Evolutionary conservation across 495 filamentous ascomycete genomes (phyloP).

Genomic region (Penicillium argentinense): DNA sequence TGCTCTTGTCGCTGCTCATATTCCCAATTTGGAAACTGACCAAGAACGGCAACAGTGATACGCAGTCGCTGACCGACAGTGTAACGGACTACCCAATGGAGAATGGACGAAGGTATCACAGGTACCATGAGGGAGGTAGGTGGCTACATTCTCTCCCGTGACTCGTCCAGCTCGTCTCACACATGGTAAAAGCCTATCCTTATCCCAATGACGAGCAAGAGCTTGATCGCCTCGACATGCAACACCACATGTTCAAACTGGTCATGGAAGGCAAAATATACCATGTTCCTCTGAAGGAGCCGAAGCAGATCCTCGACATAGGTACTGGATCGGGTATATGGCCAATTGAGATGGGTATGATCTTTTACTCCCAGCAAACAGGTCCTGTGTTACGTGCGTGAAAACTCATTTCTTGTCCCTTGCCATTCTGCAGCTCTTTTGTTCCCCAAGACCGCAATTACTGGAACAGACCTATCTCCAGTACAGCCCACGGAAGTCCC

Average conservation of each 20-base stretch:
- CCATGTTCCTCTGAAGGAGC: constrained; percentile 58
- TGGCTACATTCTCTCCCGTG: not conserved
- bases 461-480: constrained; percentile 63
- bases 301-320: constrained; percentile 63
- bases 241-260: constrained; percentile 59
- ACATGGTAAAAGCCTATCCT: constrained; percentile 41
- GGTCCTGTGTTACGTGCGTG: constrained; percentile 19
- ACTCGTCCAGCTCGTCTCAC: not conserved
- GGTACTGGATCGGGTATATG: constrained; percentile 72
- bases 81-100: constrained; percentile 53
- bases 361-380: constrained; percentile 10
- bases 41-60: constrained; percentile 35
- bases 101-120: constrained; percentile 58
- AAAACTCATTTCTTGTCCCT: constrained; percentile 2
- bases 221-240: constrained; percentile 56
- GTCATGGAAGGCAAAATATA: constrained; percentile 52
- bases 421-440: constrained; percentile 34
- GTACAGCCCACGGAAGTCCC: constrained; percentile 60
- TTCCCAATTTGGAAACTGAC: constrained; percentile 7
- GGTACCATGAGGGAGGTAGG: constrained; percentile 56
- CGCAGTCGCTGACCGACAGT: constrained; percentile 51
- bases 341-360: constrained; percentile 62
- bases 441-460: constrained; percentile 56
- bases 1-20: not conserved
- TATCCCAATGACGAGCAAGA: constrained; percentile 59